These are phyloP conservation scores for Moesziomyces antarcticus DNA, from an alignment of 1,284 basidiomycete species.

Conservation along the genomic window DNA sequence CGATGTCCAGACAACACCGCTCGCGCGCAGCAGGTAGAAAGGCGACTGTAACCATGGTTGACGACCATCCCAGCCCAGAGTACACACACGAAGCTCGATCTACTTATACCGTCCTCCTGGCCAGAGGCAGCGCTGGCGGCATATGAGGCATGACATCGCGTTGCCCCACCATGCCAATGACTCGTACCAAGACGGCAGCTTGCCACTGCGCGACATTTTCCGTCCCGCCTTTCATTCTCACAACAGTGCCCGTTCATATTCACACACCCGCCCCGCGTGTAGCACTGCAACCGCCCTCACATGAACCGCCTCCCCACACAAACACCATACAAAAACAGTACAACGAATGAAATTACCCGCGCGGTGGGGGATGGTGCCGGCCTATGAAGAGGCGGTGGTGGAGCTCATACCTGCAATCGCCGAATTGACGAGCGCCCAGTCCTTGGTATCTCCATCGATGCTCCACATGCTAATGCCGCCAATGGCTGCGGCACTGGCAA, in stretches of 20 bases:
- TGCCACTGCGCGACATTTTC: too few species aligned
- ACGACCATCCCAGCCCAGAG: background rate
- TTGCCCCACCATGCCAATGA: too few species aligned
- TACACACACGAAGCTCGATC: background rate
- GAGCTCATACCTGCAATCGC: slow-evolving; percentile 43
- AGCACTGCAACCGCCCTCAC: too few species aligned
- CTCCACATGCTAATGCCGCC: slow-evolving; percentile 57
- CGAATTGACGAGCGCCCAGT: slow-evolving; percentile 43
- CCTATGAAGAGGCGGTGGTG: background rate
- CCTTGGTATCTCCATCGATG: slow-evolving; percentile 55
- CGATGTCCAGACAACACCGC: slow-evolving; percentile 1
- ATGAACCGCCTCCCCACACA: too few species aligned
- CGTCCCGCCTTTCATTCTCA: too few species aligned
- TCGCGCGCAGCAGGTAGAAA: background rate
- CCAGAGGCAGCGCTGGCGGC: too few species aligned
- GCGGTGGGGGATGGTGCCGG: too few species aligned
- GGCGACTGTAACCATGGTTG: background rate
- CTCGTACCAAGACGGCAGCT: too few species aligned
- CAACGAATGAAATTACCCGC: background rate
- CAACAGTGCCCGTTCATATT: too few species aligned
- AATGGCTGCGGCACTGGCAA: slow-evolving; percentile 50
- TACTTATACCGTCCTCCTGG: background rate
- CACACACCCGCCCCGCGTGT: too few species aligned
- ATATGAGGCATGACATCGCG: too few species aligned
- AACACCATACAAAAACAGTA: too few species aligned